phyloP scores from a whole-genome alignment of 2,329 filamentous ascomycete species.

The Simplicillium sp. region DNA sequence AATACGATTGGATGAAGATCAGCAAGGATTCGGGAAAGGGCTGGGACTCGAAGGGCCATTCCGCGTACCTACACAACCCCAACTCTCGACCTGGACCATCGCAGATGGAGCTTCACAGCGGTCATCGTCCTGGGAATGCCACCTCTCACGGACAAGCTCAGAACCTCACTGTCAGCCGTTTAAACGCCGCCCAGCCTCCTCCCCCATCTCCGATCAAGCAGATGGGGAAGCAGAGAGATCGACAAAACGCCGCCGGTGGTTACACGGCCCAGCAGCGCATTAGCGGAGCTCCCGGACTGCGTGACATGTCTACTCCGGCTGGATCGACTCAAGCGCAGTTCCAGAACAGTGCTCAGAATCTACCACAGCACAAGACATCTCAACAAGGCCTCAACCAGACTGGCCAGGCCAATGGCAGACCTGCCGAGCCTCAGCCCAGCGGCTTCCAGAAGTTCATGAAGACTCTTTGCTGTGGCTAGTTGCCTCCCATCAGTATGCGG shows the following conservation, averaged over 20 bases:
- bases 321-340: slow-evolving; percentile 93
- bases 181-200: slow-evolving; percentile 89
- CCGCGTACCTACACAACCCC: slow-evolving; percentile 57
- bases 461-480: slow-evolving; percentile 78
- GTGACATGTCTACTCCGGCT: slow-evolving; percentile 74
- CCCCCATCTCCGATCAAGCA: slow-evolving; percentile 77
- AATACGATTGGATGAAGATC: slow-evolving; percentile 99
- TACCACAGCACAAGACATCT: slow-evolving; percentile 57
- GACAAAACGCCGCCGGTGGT: slow-evolving; percentile 69
- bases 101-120: slow-evolving; percentile 73
- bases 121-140: slow-evolving; percentile 56
- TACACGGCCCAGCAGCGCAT: slow-evolving; percentile 61
- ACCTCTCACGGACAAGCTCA: slow-evolving; percentile 52
- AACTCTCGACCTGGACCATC: slow-evolving; percentile 73
- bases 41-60: slow-evolving; percentile 56
- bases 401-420: slow-evolving; percentile 44
- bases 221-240: slow-evolving; percentile 64
- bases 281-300: slow-evolving; percentile 62
- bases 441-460: slow-evolving; percentile 92
- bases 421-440: slow-evolving; percentile 62
- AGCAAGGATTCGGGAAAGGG: slow-evolving; percentile 76
- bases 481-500: slow-evolving; percentile 12
- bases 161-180: slow-evolving; percentile 71
- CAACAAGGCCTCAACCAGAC: slow-evolving; percentile 46
- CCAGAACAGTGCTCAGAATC: slow-evolving; percentile 87